A percentile compares a stretch with the other conserved stretches of the same genome.
Conservation (phyloP, 2,329 filamentous ascomycete species). For the Pseudogymnoascus sp. region DNA sequence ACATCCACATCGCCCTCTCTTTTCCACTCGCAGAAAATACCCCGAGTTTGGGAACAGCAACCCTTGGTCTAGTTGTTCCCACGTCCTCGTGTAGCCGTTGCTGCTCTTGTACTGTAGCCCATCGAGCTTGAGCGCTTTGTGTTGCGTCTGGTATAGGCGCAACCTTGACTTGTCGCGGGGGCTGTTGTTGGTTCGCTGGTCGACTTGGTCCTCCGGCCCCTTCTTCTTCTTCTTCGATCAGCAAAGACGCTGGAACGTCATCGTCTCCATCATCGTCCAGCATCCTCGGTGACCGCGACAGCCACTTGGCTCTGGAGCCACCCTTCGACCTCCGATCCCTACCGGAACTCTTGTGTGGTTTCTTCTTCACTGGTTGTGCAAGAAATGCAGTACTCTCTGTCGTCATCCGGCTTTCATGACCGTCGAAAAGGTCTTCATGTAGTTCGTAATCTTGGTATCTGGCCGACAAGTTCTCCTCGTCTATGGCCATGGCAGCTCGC, state of each 20-base stretch:
- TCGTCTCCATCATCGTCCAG: slow-evolving; percentile 31
- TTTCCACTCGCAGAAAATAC: slow-evolving; percentile 45
- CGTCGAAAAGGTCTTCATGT: slow-evolving; percentile 24
- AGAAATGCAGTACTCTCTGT: slow-evolving; percentile 27
- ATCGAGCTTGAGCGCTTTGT: slow-evolving; percentile 38
- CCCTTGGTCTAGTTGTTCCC: slow-evolving; percentile 10
- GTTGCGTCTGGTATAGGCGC: slow-evolving; percentile 8
- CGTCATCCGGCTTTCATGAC: slow-evolving; percentile 24
- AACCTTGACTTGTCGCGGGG: slow-evolving; percentile 10
- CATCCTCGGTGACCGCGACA: slow-evolving; percentile 26
- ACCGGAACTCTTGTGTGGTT: slow-evolving; percentile 8
- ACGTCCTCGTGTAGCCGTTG: slow-evolving; percentile 39
- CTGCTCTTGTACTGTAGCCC: slow-evolving; percentile 46
- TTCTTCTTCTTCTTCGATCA: slow-evolving; percentile 43
- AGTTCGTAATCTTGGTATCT: slow-evolving; percentile 26
- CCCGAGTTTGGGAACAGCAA: slow-evolving; percentile 40
- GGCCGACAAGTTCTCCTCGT: slow-evolving; percentile 26
- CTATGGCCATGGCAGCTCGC: slow-evolving; percentile 24
- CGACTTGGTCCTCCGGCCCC: slow-evolving; percentile 16
- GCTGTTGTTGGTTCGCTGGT: slow-evolving; percentile 13
- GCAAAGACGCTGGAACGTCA: slow-evolving; percentile 55
- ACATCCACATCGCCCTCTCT: slow-evolving; percentile 64
- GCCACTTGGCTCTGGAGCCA: slow-evolving; percentile 17
- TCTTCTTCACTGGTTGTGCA: slow-evolving; percentile 13
- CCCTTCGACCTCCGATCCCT: slow-evolving; percentile 12